These are phyloP conservation scores for Lizonia empirigonia DNA, from an alignment of 2,329 filamentous ascomycete genomes.

Conservation along the genomic window DNA sequence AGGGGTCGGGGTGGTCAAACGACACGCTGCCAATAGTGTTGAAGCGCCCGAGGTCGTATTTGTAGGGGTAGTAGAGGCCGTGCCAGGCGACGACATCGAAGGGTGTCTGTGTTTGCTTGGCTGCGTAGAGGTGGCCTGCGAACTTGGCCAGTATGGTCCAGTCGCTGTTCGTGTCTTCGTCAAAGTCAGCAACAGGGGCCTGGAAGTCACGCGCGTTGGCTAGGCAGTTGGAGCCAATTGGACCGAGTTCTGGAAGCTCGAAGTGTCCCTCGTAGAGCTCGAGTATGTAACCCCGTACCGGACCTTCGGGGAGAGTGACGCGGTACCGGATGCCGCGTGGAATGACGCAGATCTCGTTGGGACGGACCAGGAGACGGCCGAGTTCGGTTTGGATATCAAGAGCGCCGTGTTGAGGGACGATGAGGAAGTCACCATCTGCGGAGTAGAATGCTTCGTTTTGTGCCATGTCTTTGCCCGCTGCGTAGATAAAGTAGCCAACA, in stretches of 20 bases:
- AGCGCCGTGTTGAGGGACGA: conserved; percentile 68
- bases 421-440: conserved; percentile 72
- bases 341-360: conserved; percentile 71
- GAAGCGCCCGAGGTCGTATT: conserved; percentile 64
- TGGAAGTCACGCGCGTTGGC: conserved; percentile 71
- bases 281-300: conserved; percentile 68
- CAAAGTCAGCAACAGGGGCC: conserved; percentile 63
- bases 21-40: conserved; percentile 62
- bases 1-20: conserved; percentile 70
- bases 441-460: conserved; percentile 80
- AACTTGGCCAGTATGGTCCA: conserved; percentile 68
- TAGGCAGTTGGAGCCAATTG: conserved; percentile 68
- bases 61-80: conserved; percentile 68
- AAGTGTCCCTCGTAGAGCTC: conserved; percentile 71
- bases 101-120: conserved; percentile 67
- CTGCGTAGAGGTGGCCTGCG: conserved; percentile 64
- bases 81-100: conserved; percentile 77
- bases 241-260: conserved; percentile 69
- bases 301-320: conserved; percentile 64
- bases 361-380: conserved; percentile 66
- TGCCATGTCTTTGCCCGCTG: conserved; percentile 78
- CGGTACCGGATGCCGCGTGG: conserved; percentile 69
- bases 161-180: conserved; percentile 59
- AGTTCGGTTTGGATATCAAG: conserved; percentile 73
- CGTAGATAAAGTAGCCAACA: conserved; percentile 79